phyloP scores from a whole-genome alignment of 2,329 filamentous ascomycete species.

The Stachybotrys chlorohalonatus region DNA sequence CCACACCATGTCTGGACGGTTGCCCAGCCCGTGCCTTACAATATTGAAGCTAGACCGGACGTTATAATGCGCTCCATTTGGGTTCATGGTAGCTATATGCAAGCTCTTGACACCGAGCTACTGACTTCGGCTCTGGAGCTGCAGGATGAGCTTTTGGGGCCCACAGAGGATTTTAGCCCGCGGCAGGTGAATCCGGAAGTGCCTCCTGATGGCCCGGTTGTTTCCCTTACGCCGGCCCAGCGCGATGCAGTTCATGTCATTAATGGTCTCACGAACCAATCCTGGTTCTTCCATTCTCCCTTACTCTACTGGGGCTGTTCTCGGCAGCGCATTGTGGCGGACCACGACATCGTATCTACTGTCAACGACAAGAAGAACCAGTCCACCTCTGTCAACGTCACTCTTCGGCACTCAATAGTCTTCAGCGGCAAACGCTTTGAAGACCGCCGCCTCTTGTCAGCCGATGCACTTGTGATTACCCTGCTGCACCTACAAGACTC shows the following conservation, averaged over 20 bases:
- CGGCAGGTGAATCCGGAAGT: constrained; percentile 22
- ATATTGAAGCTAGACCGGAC: constrained; percentile 45
- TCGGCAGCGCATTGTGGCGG: constrained; percentile 44
- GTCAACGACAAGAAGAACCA: constrained; percentile 57
- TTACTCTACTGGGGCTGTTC: constrained; percentile 72
- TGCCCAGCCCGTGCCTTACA: constrained; percentile 52
- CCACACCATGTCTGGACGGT: constrained; percentile 78
- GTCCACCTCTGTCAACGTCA: constrained; percentile 62
- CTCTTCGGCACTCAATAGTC: constrained; percentile 67
- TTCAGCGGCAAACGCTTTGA: constrained; percentile 75
- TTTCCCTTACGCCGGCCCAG: constrained; percentile 31
- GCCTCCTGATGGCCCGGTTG: constrained; percentile 15
- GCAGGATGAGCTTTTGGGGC: constrained; percentile 60
- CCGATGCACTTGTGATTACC: constrained; percentile 71
- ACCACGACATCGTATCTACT: constrained; percentile 56
- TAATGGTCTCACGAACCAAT: constrained; percentile 51
- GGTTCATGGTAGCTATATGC: constrained; percentile 76
- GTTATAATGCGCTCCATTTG: constrained; percentile 77
- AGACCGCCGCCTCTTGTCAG: constrained; percentile 56
- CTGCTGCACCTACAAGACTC: constrained; percentile 61
- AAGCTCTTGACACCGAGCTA: constrained; percentile 57
- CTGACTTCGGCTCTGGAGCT: constrained; percentile 58
- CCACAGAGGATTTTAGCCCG: constrained; percentile 47
- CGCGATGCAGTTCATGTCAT: constrained; percentile 49
- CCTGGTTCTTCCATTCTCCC: constrained; percentile 77